These are phyloP conservation scores for Parmales sp. DNA, from an alignment of 108 stramenopile species.

Conservation along the genomic window DNA sequence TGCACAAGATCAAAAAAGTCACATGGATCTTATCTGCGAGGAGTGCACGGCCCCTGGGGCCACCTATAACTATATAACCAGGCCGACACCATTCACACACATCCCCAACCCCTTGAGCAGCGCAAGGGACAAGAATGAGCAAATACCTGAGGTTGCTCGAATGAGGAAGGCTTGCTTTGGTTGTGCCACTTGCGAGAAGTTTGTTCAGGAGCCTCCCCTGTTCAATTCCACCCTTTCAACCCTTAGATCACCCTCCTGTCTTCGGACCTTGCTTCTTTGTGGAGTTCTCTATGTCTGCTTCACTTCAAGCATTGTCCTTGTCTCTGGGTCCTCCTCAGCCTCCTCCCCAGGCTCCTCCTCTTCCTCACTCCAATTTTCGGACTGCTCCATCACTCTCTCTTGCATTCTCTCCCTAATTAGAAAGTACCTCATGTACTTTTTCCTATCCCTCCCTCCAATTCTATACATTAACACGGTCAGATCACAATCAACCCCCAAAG, in stretches of 20 bases:
- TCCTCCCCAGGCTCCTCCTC: neutral
- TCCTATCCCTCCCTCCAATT: neutral
- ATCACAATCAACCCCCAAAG: neutral
- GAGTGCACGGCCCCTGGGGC: neutral
- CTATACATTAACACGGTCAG: neutral
- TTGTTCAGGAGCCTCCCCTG: neutral
- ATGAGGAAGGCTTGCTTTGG: neutral
- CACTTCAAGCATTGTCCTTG: neutral
- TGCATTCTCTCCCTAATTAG: too few species aligned
- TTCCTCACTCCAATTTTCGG: neutral
- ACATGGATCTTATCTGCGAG: too few species aligned
- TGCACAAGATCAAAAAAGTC: too few species aligned
- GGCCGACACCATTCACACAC: neutral
- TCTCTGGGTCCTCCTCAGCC: neutral
- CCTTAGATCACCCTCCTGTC: neutral
- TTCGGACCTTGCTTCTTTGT: neutral
- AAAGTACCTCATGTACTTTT: too few species aligned
- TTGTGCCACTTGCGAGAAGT: neutral
- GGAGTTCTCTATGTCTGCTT: neutral
- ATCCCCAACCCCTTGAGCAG: neutral
- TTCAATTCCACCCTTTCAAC: neutral
- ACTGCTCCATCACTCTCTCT: too few species aligned
- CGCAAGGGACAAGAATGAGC: neutral
- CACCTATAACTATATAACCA: neutral
- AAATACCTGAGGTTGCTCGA: neutral